A percentile compares a stretch with the other conserved stretches of the same genome.
Conservation (phyloP, 139 green algal genomes). For the Chlamydomonas eustigma region DNA sequence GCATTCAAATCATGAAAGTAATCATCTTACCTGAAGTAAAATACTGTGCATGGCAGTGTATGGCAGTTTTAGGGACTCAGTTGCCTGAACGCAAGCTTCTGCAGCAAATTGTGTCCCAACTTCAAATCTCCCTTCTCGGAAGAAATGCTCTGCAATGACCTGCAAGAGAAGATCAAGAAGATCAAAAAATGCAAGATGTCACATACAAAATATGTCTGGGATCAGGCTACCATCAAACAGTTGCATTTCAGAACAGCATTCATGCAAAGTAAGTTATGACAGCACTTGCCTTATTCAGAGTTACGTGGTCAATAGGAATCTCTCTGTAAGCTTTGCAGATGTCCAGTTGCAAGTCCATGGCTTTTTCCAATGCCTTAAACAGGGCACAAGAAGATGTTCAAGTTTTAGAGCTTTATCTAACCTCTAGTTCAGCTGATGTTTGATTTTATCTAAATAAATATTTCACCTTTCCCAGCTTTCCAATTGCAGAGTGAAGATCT, state of each 20-base stretch:
- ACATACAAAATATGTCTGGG: no score
- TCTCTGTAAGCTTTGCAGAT: conserved; percentile 59
- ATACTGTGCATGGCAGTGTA: conserved; percentile 78
- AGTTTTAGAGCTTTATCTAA: no score
- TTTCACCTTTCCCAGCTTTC: conserved; percentile 1
- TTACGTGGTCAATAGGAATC: conserved; percentile 47
- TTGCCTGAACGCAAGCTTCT: conserved; percentile 65
- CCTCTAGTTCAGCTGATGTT: no score
- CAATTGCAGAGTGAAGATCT: not conserved
- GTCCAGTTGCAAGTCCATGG: conserved; percentile 59
- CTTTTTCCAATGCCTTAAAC: conserved; percentile 81
- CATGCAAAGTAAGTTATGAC: no score
- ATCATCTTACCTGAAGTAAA: conserved; percentile 68
- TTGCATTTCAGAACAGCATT: no score
- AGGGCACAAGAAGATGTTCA: no score
- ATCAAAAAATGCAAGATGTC: no score
- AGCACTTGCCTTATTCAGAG: conserved; percentile 72
- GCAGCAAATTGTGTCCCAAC: conserved; percentile 71
- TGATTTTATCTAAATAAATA: not conserved
- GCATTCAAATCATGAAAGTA: no score
- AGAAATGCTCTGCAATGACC: conserved; percentile 87
- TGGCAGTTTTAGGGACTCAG: conserved; percentile 46
- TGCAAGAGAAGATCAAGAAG: no score
- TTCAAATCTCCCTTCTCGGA: conserved; percentile 76
- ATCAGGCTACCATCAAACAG: no score